Percentiles rank a stretch among this genome's conserved stretches.
Evolutionary conservation across 2,329 filamentous ascomycete genomes (phyloP).

Genomic region (Pseudogymnoascus sp.): DNA sequence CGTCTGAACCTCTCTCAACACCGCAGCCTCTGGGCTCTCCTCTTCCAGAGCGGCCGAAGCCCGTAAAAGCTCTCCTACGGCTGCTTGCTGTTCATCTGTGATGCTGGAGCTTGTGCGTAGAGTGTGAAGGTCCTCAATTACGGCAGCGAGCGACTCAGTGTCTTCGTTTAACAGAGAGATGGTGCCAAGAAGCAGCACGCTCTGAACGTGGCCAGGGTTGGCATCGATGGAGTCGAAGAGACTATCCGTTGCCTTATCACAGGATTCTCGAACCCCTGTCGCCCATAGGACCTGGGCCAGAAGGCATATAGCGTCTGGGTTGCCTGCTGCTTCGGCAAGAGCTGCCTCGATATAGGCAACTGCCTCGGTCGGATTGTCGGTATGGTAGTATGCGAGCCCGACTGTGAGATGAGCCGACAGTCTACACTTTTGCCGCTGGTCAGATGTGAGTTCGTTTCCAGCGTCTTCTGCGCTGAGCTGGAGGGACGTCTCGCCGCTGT

Average conservation of each 20-base stretch:
- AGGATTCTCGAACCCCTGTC: slow-evolving; percentile 65
- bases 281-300: slow-evolving; percentile 92
- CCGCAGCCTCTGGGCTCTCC: slow-evolving; percentile 42
- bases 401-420: slow-evolving; percentile 80
- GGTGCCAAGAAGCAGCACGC: slow-evolving; percentile 72
- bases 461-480: slow-evolving; percentile 68
- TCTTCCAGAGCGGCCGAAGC: slow-evolving; percentile 57
- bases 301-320: slow-evolving; percentile 79
- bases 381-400: slow-evolving; percentile 74
- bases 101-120: slow-evolving; percentile 62
- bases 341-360: slow-evolving; percentile 74
- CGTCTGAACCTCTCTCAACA: slow-evolving; percentile 58
- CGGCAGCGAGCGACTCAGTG: slow-evolving; percentile 69
- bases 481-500: slow-evolving; percentile 73
- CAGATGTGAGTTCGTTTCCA: slow-evolving; percentile 54
- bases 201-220: slow-evolving; percentile 66
- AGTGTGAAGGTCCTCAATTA: slow-evolving; percentile 65
- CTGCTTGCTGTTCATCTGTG: slow-evolving; percentile 53
- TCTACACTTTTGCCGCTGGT: slow-evolving; percentile 60
- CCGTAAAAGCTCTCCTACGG: slow-evolving; percentile 67
- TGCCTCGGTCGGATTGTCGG: slow-evolving; percentile 55
- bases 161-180: slow-evolving; percentile 78
- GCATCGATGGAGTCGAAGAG: slow-evolving; percentile 74
- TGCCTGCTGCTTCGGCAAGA: slow-evolving; percentile 64
- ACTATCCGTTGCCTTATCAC: slow-evolving; percentile 66